Evolutionary conservation across 1,139 yeast genomes (phyloP).

Genomic region (Nadsonia commutata): DNA sequence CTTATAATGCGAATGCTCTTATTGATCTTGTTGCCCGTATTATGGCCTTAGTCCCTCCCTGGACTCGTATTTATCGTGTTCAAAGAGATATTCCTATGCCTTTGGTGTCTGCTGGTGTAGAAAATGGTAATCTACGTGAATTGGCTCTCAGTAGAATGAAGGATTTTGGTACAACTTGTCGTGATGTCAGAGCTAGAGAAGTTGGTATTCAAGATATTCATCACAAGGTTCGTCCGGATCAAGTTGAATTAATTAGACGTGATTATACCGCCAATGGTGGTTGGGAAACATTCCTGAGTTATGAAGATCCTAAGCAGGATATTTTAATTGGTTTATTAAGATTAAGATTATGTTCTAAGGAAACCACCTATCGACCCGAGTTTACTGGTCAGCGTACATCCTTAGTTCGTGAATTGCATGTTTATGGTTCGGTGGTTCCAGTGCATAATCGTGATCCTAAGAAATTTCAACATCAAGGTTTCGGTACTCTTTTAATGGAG

Average conservation of each 20-base stretch:
- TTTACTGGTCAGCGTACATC: constrained; percentile 75
- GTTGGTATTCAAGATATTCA: constrained; percentile 98
- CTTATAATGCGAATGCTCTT: constrained; percentile 87
- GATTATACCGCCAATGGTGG: constrained; percentile 98
- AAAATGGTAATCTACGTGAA: constrained; percentile 91
- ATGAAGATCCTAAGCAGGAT: constrained; percentile 96
- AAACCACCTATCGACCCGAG: constrained; percentile 83
- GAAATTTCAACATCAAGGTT: constrained; percentile 98
- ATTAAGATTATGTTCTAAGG: constrained; percentile 76
- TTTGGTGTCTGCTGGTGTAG: constrained; percentile 93
- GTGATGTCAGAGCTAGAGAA: constrained; percentile 97
- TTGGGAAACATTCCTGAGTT: constrained; percentile 93
- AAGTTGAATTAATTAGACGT: constrained; percentile 86
- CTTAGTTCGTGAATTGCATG: constrained; percentile 89
- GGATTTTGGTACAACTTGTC: constrained; percentile 89
- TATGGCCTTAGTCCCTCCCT: constrained; percentile 92
- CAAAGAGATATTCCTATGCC: constrained; percentile 99
- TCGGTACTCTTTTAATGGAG: constrained; percentile 94
- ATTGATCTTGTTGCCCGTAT: constrained; percentile 92
- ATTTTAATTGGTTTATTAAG: constrained; percentile 83
- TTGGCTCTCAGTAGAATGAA: constrained; percentile 94
- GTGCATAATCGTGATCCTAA: constrained; percentile 95
- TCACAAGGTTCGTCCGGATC: constrained; percentile 93
- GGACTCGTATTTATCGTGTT: constrained; percentile 97
- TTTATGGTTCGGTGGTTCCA: constrained; percentile 95